phyloP scores from a whole-genome alignment of 2,329 filamentous ascomycete genomes.

The Pseudogymnoascus sp. region DNA sequence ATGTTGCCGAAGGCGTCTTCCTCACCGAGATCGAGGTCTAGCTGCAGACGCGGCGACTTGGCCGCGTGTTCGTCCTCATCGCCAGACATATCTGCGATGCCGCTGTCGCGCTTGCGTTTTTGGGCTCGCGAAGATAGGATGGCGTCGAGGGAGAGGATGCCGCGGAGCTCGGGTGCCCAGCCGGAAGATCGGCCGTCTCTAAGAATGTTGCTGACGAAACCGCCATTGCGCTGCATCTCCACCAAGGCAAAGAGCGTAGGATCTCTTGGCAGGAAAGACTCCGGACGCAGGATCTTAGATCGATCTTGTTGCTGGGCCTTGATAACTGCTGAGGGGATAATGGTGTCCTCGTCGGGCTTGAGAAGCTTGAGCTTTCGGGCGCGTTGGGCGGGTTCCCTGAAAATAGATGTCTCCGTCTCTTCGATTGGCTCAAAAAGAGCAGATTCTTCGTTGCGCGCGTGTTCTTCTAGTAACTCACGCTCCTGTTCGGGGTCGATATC shows the following conservation, averaged over 20 bases:
- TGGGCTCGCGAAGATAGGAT: conserved; percentile 68
- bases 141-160: conserved; percentile 81
- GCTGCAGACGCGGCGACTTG: conserved; percentile 61
- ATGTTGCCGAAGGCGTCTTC: conserved; percentile 41
- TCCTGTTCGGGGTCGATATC: conserved; percentile 58
- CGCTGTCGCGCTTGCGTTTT: conserved; percentile 90
- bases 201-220: conserved; percentile 81
- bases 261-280: conserved; percentile 77
- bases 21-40: conserved; percentile 47
- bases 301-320: conserved; percentile 79
- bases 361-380: conserved; percentile 75
- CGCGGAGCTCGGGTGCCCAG: conserved; percentile 88
- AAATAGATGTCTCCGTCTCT: conserved; percentile 47
- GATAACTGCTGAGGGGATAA: conserved; percentile 68
- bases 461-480: conserved; percentile 48
- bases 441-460: conserved; percentile 38
- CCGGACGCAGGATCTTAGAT: conserved; percentile 74
- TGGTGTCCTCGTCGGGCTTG: conserved; percentile 70
- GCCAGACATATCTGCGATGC: conserved; percentile 68
- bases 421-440: conserved; percentile 49
- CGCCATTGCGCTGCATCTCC: conserved; percentile 84
- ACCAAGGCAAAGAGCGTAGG: conserved; percentile 79
- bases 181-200: conserved; percentile 66
- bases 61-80: conserved; percentile 53
- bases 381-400: conserved; percentile 62